Evolutionary conservation across 306 rosid species (phyloP).

Genomic region (Hippophae tibetana): DNA sequence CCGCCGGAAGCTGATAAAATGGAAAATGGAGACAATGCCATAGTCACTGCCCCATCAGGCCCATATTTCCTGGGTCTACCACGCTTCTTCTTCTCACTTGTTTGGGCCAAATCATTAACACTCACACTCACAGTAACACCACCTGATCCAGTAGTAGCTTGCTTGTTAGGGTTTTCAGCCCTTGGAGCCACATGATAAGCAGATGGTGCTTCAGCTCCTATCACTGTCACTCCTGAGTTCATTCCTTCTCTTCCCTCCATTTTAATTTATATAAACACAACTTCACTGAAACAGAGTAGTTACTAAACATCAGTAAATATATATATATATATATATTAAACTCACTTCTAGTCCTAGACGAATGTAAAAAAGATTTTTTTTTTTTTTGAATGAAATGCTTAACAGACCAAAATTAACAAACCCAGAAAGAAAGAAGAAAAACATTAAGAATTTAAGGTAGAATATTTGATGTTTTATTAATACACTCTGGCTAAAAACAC

Average conservation of each 20-base stretch:
- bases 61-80: slow-evolving; percentile 91
- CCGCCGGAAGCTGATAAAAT: slow-evolving; percentile 31
- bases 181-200: slow-evolving; percentile 81
- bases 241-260: slow-evolving; percentile 79
- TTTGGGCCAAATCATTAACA: slow-evolving; percentile 38
- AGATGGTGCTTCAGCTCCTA: slow-evolving; percentile 81
- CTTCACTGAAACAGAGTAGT: slow-evolving; percentile 10
- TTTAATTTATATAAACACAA: background rate
- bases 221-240: slow-evolving; percentile 63
- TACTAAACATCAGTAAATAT: slow-evolving; percentile 27
- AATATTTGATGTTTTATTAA: too few relatives aligned
- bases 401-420: too few relatives aligned
- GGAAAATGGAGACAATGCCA: slow-evolving; percentile 73
- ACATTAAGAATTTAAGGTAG: too few relatives aligned
- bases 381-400: too few relatives aligned
- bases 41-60: slow-evolving; percentile 61
- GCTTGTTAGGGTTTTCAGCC: slow-evolving; percentile 42
- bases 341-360: too few relatives aligned
- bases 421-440: too few relatives aligned
- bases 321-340: too few relatives aligned
- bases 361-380: too few relatives aligned
- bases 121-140: slow-evolving; percentile 23
- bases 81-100: slow-evolving; percentile 53
- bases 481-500: too few relatives aligned
- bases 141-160: slow-evolving; percentile 8